A percentile compares a stretch with the other conserved stretches of the same genome.
phyloP scores from a whole-genome alignment of 257 asterid genomes.

The Schizonepeta tenuifolia region DNA sequence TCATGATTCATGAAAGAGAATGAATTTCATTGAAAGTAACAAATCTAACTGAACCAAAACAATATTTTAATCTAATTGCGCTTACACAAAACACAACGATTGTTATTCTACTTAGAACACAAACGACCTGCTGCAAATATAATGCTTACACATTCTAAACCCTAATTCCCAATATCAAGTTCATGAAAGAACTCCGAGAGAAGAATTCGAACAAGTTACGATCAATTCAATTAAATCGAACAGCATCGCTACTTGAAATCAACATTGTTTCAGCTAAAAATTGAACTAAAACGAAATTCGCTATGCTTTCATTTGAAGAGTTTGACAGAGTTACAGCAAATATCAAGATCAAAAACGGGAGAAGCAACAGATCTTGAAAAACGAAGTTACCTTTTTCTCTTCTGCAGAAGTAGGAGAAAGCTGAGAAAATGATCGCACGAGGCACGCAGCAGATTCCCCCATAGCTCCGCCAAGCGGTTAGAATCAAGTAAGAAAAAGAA shows the following conservation, averaged over 20 bases:
- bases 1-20: neutral
- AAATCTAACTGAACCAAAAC: conserved; percentile 1
- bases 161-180: neutral
- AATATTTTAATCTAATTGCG: neutral
- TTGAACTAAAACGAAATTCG: neutral
- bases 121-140: neutral
- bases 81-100: neutral
- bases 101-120: conserved; percentile 1
- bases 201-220: neutral
- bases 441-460: conserved; percentile 72
- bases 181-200: neutral
- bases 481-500: neutral
- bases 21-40: neutral
- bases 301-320: conserved; percentile 4
- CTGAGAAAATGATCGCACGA: conserved; percentile 60
- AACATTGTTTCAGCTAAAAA: conserved; percentile 7
- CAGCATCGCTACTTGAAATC: conserved; percentile 6
- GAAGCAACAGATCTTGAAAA: neutral
- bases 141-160: neutral
- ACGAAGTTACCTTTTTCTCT: conserved; percentile 47
- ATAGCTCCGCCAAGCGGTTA: conserved; percentile 35
- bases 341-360: neutral
- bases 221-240: conserved; percentile 6
- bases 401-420: conserved; percentile 56
- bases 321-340: neutral